Conservation (phyloP, 1,139 yeast genomes). For the Nematodospora anomalae region DNA sequence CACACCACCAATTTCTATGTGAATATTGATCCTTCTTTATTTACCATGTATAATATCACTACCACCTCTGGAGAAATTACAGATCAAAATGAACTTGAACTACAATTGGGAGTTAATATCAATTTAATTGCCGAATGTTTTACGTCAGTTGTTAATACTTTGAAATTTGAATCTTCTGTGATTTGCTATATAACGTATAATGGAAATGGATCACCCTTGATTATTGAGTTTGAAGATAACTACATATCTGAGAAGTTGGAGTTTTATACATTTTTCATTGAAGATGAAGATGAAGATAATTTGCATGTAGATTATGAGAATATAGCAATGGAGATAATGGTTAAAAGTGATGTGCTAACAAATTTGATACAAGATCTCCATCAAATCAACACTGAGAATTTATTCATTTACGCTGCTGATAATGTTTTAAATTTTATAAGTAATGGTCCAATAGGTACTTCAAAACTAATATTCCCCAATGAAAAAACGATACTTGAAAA, state of each 20-base stretch:
- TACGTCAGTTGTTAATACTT: constrained; percentile 22
- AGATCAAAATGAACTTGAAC: constrained; percentile 18
- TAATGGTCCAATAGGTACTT: constrained; percentile 65
- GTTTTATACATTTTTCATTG: constrained; percentile 58
- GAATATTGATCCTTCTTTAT: constrained; percentile 39
- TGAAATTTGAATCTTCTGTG: constrained; percentile 18
- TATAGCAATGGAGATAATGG: constrained; percentile 61
- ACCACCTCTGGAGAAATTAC: constrained; percentile 14
- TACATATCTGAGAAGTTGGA: constrained; percentile 70
- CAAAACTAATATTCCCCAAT: constrained; percentile 67
- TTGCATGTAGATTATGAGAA: constrained; percentile 47
- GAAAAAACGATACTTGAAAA: constrained; percentile 62
- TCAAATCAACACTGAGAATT: constrained; percentile 60
- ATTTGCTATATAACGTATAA: constrained; percentile 41
- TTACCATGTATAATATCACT: constrained; percentile 28
- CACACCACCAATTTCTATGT: constrained; percentile 39
- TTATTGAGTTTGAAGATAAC: constrained; percentile 70
- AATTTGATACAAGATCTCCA: constrained; percentile 68
- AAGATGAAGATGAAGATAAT: constrained; percentile 27
- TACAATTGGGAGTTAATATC: constrained; percentile 42
- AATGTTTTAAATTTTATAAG: constrained; percentile 57
- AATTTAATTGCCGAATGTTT: constrained; percentile 36
- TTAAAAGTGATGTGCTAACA: constrained; percentile 63
- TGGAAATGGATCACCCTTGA: constrained; percentile 65
- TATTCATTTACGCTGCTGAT: constrained; percentile 46